Evolutionary conservation across 805 yeast species (phyloP).

Genomic region (Ogataea pignaliae): DNA sequence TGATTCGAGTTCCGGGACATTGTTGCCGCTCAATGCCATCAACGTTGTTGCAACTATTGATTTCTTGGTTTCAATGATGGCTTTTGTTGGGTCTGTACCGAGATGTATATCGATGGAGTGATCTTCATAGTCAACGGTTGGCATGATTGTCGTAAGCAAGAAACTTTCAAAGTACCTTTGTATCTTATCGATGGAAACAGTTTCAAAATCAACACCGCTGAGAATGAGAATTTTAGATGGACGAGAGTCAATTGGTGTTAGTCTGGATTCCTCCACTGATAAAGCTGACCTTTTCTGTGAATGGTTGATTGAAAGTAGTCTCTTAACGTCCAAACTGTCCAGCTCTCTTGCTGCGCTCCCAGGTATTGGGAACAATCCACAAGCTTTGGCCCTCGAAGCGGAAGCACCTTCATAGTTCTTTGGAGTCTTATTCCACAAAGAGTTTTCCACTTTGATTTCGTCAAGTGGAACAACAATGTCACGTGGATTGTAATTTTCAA

Average conservation of each 20-base stretch:
- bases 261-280: conserved; percentile 18
- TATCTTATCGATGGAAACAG: conserved; percentile 28
- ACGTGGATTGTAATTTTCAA: too few relatives aligned
- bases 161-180: conserved; percentile 42
- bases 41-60: conserved; percentile 53
- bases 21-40: conserved; percentile 37
- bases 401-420: conserved; percentile 66
- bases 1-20: conserved; percentile 29
- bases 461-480: conserved; percentile 40
- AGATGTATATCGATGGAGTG: conserved; percentile 26
- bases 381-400: conserved; percentile 71
- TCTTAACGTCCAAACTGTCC: conserved; percentile 30
- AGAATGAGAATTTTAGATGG: conserved; percentile 23
- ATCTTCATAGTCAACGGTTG: conserved; percentile 32
- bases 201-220: conserved; percentile 16
- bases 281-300: conserved; percentile 8
- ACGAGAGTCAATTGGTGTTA: conserved; percentile 24
- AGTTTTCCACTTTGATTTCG: conserved; percentile 42
- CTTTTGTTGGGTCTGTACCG: conserved; percentile 28
- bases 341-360: conserved; percentile 44
- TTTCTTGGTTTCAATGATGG: conserved; percentile 49
- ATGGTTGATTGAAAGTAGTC: conserved; percentile 12
- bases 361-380: conserved; percentile 76
- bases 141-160: conserved; percentile 40
- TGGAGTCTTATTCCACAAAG: conserved; percentile 71